Evolutionary conservation across 1,284 basidiomycete genomes (phyloP), one percentile per base, ranked within the genome.

Genomic region (Leccinum subrobustum): DNA sequence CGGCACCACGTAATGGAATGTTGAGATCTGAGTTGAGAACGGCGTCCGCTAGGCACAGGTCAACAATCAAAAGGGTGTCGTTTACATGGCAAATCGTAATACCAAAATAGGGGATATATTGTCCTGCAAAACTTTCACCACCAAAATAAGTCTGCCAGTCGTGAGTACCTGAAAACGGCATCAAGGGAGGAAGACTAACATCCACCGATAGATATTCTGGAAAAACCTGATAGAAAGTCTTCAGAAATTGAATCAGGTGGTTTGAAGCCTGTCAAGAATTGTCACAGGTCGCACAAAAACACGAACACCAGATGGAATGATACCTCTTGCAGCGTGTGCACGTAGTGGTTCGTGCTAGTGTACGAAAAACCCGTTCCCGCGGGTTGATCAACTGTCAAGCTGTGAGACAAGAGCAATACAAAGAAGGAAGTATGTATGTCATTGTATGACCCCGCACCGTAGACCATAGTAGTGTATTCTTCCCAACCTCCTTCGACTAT

Each of bases 91-190:
- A 59, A 29, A 18, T 31, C 1, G 5, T 70, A 80, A 66, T 71
- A 88, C 92, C 91, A 67, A 97, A 95, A 75, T 95, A 96, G 12
- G 97, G 96, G 65, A 98, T 96, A 79, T 93, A 98, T 78, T 98
- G 95, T n/a, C 97, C 96, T n/a, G 95, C 96, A 72, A 89, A 99
- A 63, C 91, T 94, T 79, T 98, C 95, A 57, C 95, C 96, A 0
- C 90, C 90, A 8, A 98, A 78, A 74, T 95, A 97, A 1, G 94
- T 96, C 93, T 96, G 67, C 9, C 31, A 25, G 54, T 54, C 18
- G 35, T 57, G 52, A 67, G 57, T 51, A 58, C 54, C 56, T 58
- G 16, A 29, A 60, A 60, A 59, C 42, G 61, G 60, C 35, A 59
- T 56, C 48, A 56, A 59, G 18, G 63, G 16, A 31, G 35, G 59